Evolutionary conservation across 768 basidiomycete species (phyloP).

Genomic region (Boletus edulis): DNA sequence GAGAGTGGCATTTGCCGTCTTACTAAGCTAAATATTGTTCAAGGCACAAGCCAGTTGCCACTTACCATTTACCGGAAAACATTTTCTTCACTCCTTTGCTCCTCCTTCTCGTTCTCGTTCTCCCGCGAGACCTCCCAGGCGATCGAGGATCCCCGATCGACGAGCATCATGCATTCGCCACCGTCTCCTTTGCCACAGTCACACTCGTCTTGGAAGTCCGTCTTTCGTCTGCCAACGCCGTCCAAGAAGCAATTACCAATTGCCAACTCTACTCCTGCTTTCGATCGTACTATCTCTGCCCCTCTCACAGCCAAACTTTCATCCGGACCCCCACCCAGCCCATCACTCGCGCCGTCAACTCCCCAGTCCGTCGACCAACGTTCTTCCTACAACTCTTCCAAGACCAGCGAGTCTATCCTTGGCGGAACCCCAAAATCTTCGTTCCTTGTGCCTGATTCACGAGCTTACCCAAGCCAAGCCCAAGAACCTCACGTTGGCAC

Average conservation of each 20-base stretch:
- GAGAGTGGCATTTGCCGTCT: slow-evolving; percentile 29
- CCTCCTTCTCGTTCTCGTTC: slow-evolving; percentile 1
- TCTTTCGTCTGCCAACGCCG: slow-evolving; percentile 69
- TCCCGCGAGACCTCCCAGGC: slow-evolving; percentile 9
- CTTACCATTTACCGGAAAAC: slow-evolving; percentile 11
- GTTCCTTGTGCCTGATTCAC: slow-evolving; percentile 30
- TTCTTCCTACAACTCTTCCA: slow-evolving; percentile 77
- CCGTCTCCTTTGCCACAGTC: slow-evolving; percentile 26
- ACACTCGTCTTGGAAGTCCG: slow-evolving; percentile 59
- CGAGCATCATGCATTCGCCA: slow-evolving; percentile 26
- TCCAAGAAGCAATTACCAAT: slow-evolving; percentile 51
- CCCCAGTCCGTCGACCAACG: slow-evolving; percentile 55
- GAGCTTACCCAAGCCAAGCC: slow-evolving; percentile 7
- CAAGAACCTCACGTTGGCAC: slow-evolving; percentile 15
- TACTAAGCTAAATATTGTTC: slow-evolving; percentile 28
- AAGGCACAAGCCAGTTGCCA: slow-evolving; percentile 4
- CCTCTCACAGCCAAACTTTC: slow-evolving; percentile 20
- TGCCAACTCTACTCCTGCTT: slow-evolving; percentile 38
- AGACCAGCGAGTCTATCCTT: slow-evolving; percentile 66
- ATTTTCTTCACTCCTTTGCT: slow-evolving; percentile 17
- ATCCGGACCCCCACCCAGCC: slow-evolving; percentile 38
- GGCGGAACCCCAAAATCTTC: slow-evolving; percentile 28
- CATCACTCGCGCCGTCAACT: slow-evolving; percentile 55
- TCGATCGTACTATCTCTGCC: slow-evolving; percentile 43
- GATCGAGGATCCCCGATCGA: slow-evolving; percentile 28